Evolutionary conservation across 2,329 filamentous ascomycete genomes (phyloP), one percentile per base, ranked within the genome.

Genomic region (Tolypocladium capitatum): DNA sequence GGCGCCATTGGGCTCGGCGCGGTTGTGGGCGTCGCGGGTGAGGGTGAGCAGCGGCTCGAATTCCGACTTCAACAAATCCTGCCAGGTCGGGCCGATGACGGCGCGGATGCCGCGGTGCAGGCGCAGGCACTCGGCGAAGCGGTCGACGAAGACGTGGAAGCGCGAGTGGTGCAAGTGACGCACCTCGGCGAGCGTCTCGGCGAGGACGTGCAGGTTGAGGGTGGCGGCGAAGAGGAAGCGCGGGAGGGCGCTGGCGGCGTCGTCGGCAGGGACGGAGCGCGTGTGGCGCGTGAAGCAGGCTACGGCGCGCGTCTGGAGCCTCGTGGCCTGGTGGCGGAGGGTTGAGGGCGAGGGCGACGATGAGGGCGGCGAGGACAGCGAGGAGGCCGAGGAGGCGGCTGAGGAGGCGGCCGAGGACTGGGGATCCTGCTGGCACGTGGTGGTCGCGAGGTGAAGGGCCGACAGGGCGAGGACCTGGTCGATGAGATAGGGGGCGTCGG

Each of bases 141-240:
- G 58, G 34, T 65, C 63, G 11, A 73, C 58, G 35, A 70, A 68
- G 34, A 53, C 50, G 32, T 66, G 60, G 34, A 74, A 70, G 38
- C 63, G 52, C 27, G 52, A 47, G 45, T 24, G 43, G 38, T 47
- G 46, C 24, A 27, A 49, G 48, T 18, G 43, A 7, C 34, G 43
- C n/a, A 46, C 44, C 61, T 61, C 56, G 2, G 56, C 53, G 2
- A 75, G 60, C 2, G 68, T 68, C 47, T 78, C 72, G 53, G 67
- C 72, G 4, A 78, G 63, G 35, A 69, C 64, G 46, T 76, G 72
- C 7, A 74, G 61, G 36, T 70, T 68, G 1, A 73, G 54, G 5
- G 67, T 49, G 18, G 62, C 59, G 5, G 70, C 66, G 55, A 73
- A 74, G n/a, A 73, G 56, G 47, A 72, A 70, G 14, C 68, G 61